Conservation (phyloP, 345 rosid species). For the Brassica juncea region DNA sequence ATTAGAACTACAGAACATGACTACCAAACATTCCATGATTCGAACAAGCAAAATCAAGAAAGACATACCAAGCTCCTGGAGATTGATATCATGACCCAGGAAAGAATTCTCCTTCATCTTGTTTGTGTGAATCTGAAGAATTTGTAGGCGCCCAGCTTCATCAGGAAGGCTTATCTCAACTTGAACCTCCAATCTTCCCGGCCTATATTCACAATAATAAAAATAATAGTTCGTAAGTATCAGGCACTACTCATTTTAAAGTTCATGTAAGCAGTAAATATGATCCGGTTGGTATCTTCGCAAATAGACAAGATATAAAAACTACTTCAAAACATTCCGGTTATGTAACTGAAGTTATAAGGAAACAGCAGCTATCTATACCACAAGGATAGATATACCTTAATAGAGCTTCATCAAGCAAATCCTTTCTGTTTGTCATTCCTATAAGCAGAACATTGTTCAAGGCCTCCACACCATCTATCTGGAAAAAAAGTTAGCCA, state of each 20-base stretch:
- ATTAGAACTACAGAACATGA: neutral
- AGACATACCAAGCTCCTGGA: slow-evolving; percentile 82
- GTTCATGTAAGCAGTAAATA: slow-evolving; percentile 15
- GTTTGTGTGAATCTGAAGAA: slow-evolving; percentile 95
- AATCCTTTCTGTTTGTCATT: slow-evolving; percentile 99
- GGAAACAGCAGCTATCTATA: slow-evolving; percentile 10
- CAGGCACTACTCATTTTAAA: slow-evolving; percentile 1
- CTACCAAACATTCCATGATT: neutral
- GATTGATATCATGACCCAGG: slow-evolving; percentile 81
- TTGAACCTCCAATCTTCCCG: slow-evolving; percentile 98
- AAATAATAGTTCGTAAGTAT: neutral
- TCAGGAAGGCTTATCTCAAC: slow-evolving; percentile 99
- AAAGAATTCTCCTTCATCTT: slow-evolving; percentile 98
- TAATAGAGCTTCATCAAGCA: slow-evolving; percentile 98
- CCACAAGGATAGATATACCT: slow-evolving; percentile 54
- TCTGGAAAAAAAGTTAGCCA: slow-evolving; percentile 53
- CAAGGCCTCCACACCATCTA: slow-evolving; percentile 98
- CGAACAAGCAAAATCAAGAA: slow-evolving; percentile 3
- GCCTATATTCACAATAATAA: slow-evolving; percentile 50
- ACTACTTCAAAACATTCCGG: neutral
- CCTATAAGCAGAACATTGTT: slow-evolving; percentile 98
- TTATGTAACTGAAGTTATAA: neutral
- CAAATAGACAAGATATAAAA: neutral
- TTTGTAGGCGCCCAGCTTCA: slow-evolving; percentile 95
- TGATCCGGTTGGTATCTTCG: neutral